Evolutionary conservation across 352 stramenopile genomes (phyloP).

Genomic region (Pseudoperonospora humuli): DNA sequence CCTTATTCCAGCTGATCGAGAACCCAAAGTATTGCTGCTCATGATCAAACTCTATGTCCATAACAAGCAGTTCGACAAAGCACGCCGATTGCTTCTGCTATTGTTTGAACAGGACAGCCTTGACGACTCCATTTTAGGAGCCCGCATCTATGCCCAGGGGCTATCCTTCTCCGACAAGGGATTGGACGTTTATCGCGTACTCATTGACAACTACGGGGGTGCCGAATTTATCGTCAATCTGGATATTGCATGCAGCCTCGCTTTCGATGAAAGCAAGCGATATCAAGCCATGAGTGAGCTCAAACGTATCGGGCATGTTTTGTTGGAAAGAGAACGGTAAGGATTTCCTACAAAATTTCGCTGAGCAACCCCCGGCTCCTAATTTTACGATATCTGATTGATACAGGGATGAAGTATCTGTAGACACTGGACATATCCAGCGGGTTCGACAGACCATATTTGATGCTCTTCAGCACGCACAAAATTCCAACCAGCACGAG

Average conservation of each 20-base stretch:
- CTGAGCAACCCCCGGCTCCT: background rate
- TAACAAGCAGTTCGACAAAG: conserved; percentile 43
- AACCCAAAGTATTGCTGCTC: conserved; percentile 30
- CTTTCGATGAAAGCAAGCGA: conserved; percentile 20
- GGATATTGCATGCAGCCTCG: conserved; percentile 55
- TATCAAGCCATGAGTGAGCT: conserved; percentile 40
- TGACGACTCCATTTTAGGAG: conserved; percentile 34
- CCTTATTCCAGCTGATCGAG: conserved; percentile 26
- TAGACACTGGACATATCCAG: conserved; percentile 5
- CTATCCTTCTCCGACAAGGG: conserved; percentile 41
- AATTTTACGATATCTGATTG: conserved; percentile 1
- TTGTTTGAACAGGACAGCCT: conserved; percentile 53
- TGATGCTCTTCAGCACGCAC: conserved; percentile 33
- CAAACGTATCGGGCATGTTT: conserved; percentile 20
- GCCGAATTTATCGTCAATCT: conserved; percentile 46
- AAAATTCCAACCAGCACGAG: conserved; percentile 33
- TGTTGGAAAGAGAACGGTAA: conserved; percentile 28
- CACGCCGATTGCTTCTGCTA: conserved; percentile 25
- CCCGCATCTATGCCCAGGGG: conserved; percentile 37
- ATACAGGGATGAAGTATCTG: conserved; percentile 7
- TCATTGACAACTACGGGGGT: conserved; percentile 57
- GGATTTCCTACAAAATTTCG: background rate
- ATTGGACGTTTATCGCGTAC: conserved; percentile 48
- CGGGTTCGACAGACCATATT: conserved; percentile 37
- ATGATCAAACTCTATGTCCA: conserved; percentile 60